phyloP scores from a whole-genome alignment of 208 protist genomes.

The Leishmania turanica region DNA sequence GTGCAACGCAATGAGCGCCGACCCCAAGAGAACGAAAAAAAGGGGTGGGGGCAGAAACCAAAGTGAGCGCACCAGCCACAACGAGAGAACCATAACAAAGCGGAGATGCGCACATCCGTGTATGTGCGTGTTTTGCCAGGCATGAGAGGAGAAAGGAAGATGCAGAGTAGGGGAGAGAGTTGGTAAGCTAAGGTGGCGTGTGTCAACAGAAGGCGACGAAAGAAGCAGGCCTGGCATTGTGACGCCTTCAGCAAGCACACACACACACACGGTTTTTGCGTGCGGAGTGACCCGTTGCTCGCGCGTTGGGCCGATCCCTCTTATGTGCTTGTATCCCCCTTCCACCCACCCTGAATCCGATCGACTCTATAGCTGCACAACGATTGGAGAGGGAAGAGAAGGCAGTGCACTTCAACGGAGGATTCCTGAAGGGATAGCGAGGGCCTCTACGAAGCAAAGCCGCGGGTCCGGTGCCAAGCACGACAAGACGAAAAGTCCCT shows the following conservation, averaged over 20 bases:
- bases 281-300: neutral
- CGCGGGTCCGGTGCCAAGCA: neutral
- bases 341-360: neutral
- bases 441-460: neutral
- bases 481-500: neutral
- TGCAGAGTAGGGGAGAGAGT: neutral
- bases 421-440: neutral
- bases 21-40: neutral
- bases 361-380: neutral
- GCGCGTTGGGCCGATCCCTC: neutral
- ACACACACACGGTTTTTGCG: neutral
- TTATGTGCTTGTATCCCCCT: neutral
- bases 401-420: neutral
- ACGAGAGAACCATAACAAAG: neutral
- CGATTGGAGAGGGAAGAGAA: neutral
- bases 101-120: neutral
- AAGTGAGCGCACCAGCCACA: neutral
- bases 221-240: neutral
- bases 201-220: neutral
- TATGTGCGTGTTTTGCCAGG: neutral
- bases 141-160: neutral
- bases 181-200: neutral
- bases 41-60: neutral
- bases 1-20: neutral
- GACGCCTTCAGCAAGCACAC: neutral